Base-by-base conservation (phyloP, 2,329 filamentous ascomycete species). In the Cadophora luteo-olivacea region DNA sequence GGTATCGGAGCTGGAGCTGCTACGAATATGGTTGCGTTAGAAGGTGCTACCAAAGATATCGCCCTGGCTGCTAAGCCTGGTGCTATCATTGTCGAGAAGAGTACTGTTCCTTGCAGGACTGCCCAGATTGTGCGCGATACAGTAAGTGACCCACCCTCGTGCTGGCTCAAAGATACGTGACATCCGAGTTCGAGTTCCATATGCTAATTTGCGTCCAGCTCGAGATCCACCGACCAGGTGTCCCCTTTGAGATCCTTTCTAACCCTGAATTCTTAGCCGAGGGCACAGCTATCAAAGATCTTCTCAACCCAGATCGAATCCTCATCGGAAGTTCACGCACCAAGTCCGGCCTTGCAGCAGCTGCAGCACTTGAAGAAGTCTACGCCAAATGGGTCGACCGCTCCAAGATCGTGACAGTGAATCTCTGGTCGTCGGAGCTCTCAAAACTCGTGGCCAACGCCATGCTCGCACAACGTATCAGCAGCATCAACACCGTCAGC, bases 191-290 rank as follows among this genome's bases (percentile, higher is more conserved):
- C 5, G 29, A 29, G 29, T 29, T 5, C 29, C 36, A 38, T 14
- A 2, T 38, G 19, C 29, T 63, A 3, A 63, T 48, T 9, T 8
- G 8, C 32, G 22, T 22, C n/a, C 9, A 57, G 51, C 51, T 57
- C 11, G 51, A 64, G 32, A 24, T 55, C 14, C 58, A 84, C 89
- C n/a, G 85, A 86, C 71, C 49, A 48, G 60, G 60, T 11, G 51
- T 64, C 0, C 58, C 48, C 32, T 93, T 93, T 75, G 90, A 93
- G 77, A 87, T 94, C 67, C 84, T 94, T 41, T 93, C 90, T 54
- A 94, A 94, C 80, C 92, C 92, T 9, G 92, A 94, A 78, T 94
- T 94, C 77, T 82, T 94, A 58, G 90, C 92, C 41, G 91, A 92
- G 73, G 92, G 92, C 66, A 92, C 90, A 4, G 91, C 92, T 2